Base-by-base conservation (phyloP, 176 grass and related monocot genomes). In the Musa schizocarpa region DNA sequence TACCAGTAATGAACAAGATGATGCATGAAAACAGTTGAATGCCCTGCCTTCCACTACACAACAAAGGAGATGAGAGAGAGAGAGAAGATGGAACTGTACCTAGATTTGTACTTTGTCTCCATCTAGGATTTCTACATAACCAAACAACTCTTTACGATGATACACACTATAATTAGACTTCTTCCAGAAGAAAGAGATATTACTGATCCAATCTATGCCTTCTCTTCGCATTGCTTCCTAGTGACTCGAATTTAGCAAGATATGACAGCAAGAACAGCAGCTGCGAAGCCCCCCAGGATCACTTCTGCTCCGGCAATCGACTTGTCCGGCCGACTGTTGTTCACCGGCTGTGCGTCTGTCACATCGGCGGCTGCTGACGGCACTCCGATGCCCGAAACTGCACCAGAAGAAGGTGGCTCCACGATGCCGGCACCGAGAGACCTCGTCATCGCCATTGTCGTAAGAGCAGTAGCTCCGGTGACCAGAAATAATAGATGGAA, bases 221-320 rank as follows among this genome's bases (percentile, higher is more conserved):
- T 51, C 3, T 23, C 34, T 21, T 52, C 58, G 11, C 10, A 57
- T 8, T 64, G 56, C 4, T n/a, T n/a, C 43, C 74, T 22, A 3
- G 74, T 76, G 34, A 76, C 56, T 23, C 74, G 27, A 14, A 76
- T 76, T 58, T 76, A 76, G 57, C 74, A 64, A 50, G 24, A 76
- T 27, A 76, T 64, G 19, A 76, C 29, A 11, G 74, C 74, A 3
- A 76, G n/a, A 21, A 51, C 43, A 13, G 58, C 58, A 13, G 59
- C 64, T 3, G 14, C 58, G 13, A 76, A 76, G n/a, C 58, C 56
- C 34, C 74, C 74, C 10, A 76, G 74, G 21, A 76, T 76, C 9
- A 52, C 74, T 23, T 76, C 74, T 21, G n/a, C 74, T 64, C 74
- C 71, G 71, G 52, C 74, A 17, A 76, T 76, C 10, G 57, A 76